phyloP scores from a whole-genome alignment of 768 basidiomycete species.

The Auriculariales sp. region DNA sequence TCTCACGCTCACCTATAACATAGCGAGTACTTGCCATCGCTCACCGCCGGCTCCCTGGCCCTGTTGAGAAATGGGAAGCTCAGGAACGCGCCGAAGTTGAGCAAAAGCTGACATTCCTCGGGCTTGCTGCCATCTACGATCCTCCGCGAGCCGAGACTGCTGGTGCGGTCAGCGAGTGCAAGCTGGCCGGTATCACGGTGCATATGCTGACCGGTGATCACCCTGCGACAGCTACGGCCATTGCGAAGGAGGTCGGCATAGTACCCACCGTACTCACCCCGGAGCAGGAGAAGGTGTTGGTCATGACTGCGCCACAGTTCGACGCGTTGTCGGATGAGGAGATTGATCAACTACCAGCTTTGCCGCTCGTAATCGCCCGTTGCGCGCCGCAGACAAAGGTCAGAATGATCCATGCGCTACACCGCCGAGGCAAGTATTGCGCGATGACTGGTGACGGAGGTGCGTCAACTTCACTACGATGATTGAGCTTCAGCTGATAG shows the following conservation, averaged over 20 bases:
- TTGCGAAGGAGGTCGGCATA: conserved; percentile 36
- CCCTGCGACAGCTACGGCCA: conserved; percentile 35
- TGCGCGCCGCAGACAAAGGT: conserved; percentile 42
- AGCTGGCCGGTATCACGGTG: conserved; percentile 35
- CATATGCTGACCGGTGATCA: conserved; percentile 41
- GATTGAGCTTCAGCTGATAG: background rate
- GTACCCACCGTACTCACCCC: conserved; percentile 10
- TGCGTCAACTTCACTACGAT: background rate
- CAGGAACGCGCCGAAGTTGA: conserved; percentile 31
- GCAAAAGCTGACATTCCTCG: conserved; percentile 32
- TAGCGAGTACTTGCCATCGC: conserved; percentile 18
- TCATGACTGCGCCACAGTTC: conserved; percentile 32
- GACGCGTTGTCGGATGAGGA: conserved; percentile 38
- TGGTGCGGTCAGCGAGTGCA: conserved; percentile 35
- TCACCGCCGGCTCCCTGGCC: conserved; percentile 8
- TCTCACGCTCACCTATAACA: background rate
- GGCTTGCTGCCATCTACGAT: conserved; percentile 40
- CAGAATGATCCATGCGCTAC: conserved; percentile 43
- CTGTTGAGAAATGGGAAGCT: conserved; percentile 10
- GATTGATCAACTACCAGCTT: conserved; percentile 28
- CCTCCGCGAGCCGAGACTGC: conserved; percentile 40
- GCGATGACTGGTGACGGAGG: conserved; percentile 38
- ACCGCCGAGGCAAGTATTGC: conserved; percentile 35
- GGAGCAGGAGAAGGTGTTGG: conserved; percentile 12
- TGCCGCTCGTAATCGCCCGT: conserved; percentile 45